Base-by-base conservation (phyloP, 257 asterid genomes). In the Cordia subcordata region DNA sequence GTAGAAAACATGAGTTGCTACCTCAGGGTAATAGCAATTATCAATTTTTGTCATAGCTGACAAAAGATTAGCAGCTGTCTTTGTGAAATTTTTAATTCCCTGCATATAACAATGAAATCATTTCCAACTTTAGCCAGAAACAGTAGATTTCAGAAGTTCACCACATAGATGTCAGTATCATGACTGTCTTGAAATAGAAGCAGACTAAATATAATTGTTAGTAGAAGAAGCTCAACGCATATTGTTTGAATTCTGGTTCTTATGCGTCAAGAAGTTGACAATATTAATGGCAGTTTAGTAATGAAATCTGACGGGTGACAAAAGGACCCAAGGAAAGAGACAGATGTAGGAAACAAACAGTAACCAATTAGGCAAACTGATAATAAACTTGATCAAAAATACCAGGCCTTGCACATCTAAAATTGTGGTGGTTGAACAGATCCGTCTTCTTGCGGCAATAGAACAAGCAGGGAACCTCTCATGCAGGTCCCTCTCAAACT, bases 371-470 rank as follows among this genome's bases (percentile, higher is more conserved):
- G 54, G 49, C 54, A 62, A 58, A 58, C 44, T 55, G 66, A 55
- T 38, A 38, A 69, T 42, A 13, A 53, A 53, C 9, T 53, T 20
- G 18, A 53, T 53, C 16, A 53, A 72, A 91, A 21, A 42, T 64
- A 89, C 99, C 82, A 93, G 78, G 91, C 96, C 97, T 64, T 93
- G 93, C 61, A 89, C 99, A 54, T 93, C 99, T 82, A 93, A 72
- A 64, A 93, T 75, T 55, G 99, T 83, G 67, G 95, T 89, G 22
- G 86, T 78, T 52, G 99, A 75, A 74, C 79, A 84, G 68, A 93
- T 86, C 62, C 87, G 81, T 72, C 72, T 82, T 82, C 78, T 86
- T 60, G 97, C 86, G 15, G 99, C 89, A 67, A 93, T 66, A 56
- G 99, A 89, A 76, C 99, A 93, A 12, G 96, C 96, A 22, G 96